Evolutionary conservation across 1,139 yeast species (phyloP).

Genomic region (Suhomyces panamericanus): DNA sequence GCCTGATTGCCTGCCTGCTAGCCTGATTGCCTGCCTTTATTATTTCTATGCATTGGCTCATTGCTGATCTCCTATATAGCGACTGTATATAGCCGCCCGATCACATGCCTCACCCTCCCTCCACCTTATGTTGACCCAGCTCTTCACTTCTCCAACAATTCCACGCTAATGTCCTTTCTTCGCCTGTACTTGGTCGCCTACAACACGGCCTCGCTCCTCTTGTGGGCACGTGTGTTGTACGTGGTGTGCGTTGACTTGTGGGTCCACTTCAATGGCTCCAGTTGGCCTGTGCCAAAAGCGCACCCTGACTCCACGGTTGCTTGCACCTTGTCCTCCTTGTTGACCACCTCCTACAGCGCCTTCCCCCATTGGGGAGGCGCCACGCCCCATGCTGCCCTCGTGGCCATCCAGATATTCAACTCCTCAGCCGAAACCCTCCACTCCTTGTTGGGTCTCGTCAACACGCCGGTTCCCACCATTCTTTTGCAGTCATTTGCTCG

Average conservation of each 20-base stretch:
- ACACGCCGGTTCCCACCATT: conserved; percentile 31
- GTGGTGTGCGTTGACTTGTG: conserved; percentile 14
- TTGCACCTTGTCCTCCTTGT: too few relatives aligned
- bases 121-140: too few relatives aligned
- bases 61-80: too few relatives aligned
- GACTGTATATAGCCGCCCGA: conserved; percentile 4
- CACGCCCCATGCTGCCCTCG: conserved; percentile 35
- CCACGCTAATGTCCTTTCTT: not conserved
- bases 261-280: not conserved
- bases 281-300: too few relatives aligned
- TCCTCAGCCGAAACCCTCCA: conserved; percentile 32
- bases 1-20: too few relatives aligned
- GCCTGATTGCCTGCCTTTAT: not conserved
- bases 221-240: conserved; percentile 60
- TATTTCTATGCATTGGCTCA: too few relatives aligned
- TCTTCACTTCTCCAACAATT: too few relatives aligned
- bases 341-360: not conserved
- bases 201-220: conserved; percentile 63
- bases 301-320: too few relatives aligned
- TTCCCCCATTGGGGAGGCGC: not conserved
- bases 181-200: conserved; percentile 33
- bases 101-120: too few relatives aligned
- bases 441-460: conserved; percentile 30
- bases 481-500: conserved; percentile 37
- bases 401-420: conserved; percentile 31